Evolutionary conservation across 2,329 filamentous ascomycete species (phyloP).

Genomic region (Cercospora sp.): DNA sequence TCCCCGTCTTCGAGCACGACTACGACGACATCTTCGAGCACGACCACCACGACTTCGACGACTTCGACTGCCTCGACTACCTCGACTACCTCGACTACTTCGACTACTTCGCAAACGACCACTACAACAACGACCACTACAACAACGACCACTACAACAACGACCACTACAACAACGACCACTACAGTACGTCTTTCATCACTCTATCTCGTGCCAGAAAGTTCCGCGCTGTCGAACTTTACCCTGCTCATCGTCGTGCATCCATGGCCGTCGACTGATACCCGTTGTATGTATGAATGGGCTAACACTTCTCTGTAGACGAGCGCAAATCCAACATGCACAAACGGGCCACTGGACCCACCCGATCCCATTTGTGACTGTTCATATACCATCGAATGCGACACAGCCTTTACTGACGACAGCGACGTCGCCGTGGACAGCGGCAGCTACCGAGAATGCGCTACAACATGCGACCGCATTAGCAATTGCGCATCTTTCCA

Average conservation of each 20-base stretch:
- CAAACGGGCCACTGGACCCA: not conserved
- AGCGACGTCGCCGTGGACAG: too few relatives aligned
- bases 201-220: not conserved
- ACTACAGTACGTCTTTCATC: not conserved
- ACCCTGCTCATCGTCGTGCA: not conserved
- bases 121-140: too few relatives aligned
- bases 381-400: not conserved
- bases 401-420: not conserved
- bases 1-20: not conserved
- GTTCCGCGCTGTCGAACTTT: not conserved
- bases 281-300: not conserved
- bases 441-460: too few relatives aligned
- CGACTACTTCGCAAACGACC: too few relatives aligned
- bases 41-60: not conserved
- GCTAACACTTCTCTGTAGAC: not conserved
- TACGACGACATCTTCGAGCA: not conserved
- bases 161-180: not conserved
- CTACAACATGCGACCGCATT: too few relatives aligned
- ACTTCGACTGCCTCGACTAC: not conserved
- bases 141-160: too few relatives aligned
- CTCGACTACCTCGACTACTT: too few relatives aligned
- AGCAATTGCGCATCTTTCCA: too few relatives aligned
- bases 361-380: not conserved
- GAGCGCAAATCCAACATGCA: not conserved
- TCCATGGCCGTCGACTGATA: not conserved